Evolutionary conservation across 2,329 filamentous ascomycete genomes (phyloP).

Genomic region (Cercospora sojina): DNA sequence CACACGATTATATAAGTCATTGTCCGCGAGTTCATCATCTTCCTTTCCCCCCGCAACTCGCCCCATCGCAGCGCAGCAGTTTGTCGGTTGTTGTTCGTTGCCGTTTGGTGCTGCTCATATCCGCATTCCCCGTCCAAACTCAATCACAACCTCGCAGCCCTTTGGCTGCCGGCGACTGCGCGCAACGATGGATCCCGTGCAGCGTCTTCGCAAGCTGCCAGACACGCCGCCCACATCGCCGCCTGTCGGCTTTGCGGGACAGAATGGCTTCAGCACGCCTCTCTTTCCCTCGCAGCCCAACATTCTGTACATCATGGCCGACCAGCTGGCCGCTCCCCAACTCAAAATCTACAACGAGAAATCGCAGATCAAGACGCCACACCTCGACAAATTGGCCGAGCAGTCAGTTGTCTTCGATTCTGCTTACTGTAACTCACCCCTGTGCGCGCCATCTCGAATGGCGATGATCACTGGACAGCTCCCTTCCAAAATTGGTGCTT

Average conservation of each 20-base stretch:
- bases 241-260: conserved; percentile 40
- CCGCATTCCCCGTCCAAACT: not conserved
- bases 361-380: conserved; percentile 87
- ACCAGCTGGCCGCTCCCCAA: conserved; percentile 86
- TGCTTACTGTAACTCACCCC: conserved; percentile 89
- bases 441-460: conserved; percentile 90
- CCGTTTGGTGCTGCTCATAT: not conserved
- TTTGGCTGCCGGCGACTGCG: not conserved
- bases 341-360: conserved; percentile 88
- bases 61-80: not conserved
- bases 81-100: not conserved
- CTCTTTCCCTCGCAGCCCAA: conserved; percentile 59
- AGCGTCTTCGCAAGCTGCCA: conserved; percentile 35
- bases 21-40: not conserved
- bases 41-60: not conserved
- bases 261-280: conserved; percentile 42
- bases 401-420: conserved; percentile 87
- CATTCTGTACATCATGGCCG: conserved; percentile 93
- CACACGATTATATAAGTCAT: conserved; percentile 3
- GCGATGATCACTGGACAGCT: conserved; percentile 91
- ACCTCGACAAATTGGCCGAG: conserved; percentile 79
- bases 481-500: conserved; percentile 87
- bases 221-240: conserved; percentile 40
- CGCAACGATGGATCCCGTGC: conserved; percentile 27
- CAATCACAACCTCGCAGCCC: not conserved